Percentiles rank a stretch among this genome's conserved stretches.
Conservation (phyloP, 1,284 basidiomycete genomes). For the Takashimella koratensis region DNA sequence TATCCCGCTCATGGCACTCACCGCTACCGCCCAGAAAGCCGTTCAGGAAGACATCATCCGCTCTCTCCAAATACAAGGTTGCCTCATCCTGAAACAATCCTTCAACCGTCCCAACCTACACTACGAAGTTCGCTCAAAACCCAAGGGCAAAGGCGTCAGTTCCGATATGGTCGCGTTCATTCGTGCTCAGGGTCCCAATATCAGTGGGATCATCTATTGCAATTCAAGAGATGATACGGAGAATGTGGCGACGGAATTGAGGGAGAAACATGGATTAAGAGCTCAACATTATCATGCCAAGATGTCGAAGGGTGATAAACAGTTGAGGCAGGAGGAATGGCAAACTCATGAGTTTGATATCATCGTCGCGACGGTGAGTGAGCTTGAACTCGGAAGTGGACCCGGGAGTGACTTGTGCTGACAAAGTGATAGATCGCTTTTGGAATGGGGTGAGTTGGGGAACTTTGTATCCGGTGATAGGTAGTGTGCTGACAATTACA, state of each 20-base stretch:
- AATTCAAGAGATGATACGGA: slow-evolving; percentile 70
- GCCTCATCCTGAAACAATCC: slow-evolving; percentile 68
- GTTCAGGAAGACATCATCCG: slow-evolving; percentile 75
- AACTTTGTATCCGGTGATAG: too few species aligned
- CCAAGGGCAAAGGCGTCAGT: slow-evolving; percentile 55
- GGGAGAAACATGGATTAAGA: slow-evolving; percentile 57
- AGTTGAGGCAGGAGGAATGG: slow-evolving; percentile 68
- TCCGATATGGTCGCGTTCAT: slow-evolving; percentile 73
- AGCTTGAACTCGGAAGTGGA: slow-evolving; percentile 1
- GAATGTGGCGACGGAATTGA: slow-evolving; percentile 66
- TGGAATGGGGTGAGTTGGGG: slow-evolving; percentile 72
- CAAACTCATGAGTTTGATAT: slow-evolving; percentile 67
- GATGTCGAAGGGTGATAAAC: slow-evolving; percentile 64
- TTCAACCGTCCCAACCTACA: slow-evolving; percentile 90
- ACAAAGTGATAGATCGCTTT: slow-evolving; percentile 66
- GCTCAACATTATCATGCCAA: slow-evolving; percentile 86
- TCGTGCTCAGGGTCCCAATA: slow-evolving; percentile 55
- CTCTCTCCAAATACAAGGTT: slow-evolving; percentile 62
- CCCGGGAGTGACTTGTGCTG: too few species aligned
- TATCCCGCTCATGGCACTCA: slow-evolving; percentile 92
- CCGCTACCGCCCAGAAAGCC: slow-evolving; percentile 81
- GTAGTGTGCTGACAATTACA: not conserved
- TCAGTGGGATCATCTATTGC: slow-evolving; percentile 88
- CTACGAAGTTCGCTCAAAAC: slow-evolving; percentile 72
- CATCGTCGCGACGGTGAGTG: slow-evolving; percentile 76